Percentiles rank a stretch among this genome's conserved stretches.
phyloP scores from a whole-genome alignment of 331 rosid genomes.

The Malus hybrid region DNA sequence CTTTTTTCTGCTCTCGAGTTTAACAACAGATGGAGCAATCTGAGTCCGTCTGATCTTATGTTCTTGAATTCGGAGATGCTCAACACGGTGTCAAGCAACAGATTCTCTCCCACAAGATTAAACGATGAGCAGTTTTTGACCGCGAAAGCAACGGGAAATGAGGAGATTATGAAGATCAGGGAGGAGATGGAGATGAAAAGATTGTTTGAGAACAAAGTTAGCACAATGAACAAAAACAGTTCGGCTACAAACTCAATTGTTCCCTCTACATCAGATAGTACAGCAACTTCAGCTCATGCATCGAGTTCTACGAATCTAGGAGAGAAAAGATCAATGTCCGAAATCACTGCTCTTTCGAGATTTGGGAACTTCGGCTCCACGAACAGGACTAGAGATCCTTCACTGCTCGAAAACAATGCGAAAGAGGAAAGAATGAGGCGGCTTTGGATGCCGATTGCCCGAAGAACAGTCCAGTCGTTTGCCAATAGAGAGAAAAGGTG shows the following conservation, averaged over 20 bases:
- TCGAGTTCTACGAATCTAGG: conserved; percentile 33
- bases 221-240: conserved; percentile 22
- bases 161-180: conserved; percentile 35
- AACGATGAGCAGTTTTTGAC: background rate
- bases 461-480: conserved; percentile 87
- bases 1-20: conserved; percentile 61
- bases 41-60: conserved; percentile 78
- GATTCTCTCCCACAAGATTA: conserved; percentile 38
- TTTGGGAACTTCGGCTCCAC: conserved; percentile 32
- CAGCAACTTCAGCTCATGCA: conserved; percentile 14
- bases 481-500: conserved; percentile 71
- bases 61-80: conserved; percentile 76
- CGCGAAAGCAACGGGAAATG: conserved; percentile 17
- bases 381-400: conserved; percentile 28
- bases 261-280: conserved; percentile 20
- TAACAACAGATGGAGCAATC: conserved; percentile 82
- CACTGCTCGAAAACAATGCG: conserved; percentile 30
- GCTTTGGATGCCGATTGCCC: conserved; percentile 81
- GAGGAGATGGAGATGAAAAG: conserved; percentile 63
- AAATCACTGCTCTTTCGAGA: conserved; percentile 70
- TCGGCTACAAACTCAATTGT: conserved; percentile 18
- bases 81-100: conserved; percentile 41
- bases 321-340: conserved; percentile 80
- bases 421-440: conserved; percentile 62
- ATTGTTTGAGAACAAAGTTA: conserved; percentile 46